phyloP scores from a whole-genome alignment of 768 basidiomycete genomes.

The Termitomyces sp. region DNA sequence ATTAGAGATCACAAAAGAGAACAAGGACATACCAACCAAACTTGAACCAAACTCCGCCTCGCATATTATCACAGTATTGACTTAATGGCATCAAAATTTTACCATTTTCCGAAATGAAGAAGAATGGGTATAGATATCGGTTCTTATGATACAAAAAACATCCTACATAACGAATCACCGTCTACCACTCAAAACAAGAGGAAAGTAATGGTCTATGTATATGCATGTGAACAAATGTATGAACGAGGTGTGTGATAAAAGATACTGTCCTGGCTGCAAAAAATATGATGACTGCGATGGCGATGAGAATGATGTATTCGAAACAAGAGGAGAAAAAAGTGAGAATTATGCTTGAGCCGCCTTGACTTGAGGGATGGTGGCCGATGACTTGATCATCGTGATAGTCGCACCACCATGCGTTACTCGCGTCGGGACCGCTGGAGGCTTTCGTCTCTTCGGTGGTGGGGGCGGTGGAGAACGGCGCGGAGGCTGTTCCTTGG shows the following conservation, averaged over 20 bases:
- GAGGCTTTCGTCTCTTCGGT: conserved; percentile 65
- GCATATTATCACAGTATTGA: no score
- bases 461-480: conserved; percentile 66
- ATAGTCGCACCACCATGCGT: conserved; percentile 54
- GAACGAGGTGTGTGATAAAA: not conserved
- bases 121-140: no score
- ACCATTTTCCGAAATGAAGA: no score
- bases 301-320: not conserved
- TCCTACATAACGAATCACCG: not conserved
- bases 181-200: not conserved
- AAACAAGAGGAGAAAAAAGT: not conserved
- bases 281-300: conserved; percentile 5
- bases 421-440: conserved; percentile 56
- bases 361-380: conserved; percentile 6
- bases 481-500: conserved; percentile 26
- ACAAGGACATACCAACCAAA: no score
- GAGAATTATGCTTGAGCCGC: not conserved
- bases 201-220: not conserved
- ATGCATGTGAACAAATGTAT: no score
- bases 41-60: no score
- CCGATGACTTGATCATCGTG: conserved; percentile 52
- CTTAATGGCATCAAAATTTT: no score
- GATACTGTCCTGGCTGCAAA: not conserved
- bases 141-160: not conserved
- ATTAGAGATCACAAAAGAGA: no score